Evolutionary conservation across 169 alveolate genomes (phyloP), one percentile per base, ranked within the genome.

Genomic region (Plasmodium gallinaceum): DNA sequence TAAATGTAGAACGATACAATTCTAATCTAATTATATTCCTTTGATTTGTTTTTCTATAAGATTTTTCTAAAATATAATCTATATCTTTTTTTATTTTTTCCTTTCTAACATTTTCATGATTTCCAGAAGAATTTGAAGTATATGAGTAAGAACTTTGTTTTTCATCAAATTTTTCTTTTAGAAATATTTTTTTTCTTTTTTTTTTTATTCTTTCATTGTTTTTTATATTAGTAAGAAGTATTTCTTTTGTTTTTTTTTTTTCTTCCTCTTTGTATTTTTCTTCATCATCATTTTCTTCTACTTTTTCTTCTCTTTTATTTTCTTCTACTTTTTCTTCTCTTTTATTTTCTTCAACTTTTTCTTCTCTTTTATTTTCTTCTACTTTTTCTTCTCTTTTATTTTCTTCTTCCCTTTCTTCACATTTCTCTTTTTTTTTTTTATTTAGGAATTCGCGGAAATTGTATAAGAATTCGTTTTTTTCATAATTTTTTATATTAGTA

Each of bases 11-110:
- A 12, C 66, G 85, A 37, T 71, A 71, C 18, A 71, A 24, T 51
- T 52, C 54, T 52, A 71, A 26, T 20, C 70, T 46, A 0, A 54
- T 16, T 52, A 48, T 22, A n/a, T 52, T 54, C 22, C 46, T 57
- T 12, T 22, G 52, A 4, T n/a, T 51, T 48, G 14, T 71, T 71
- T 22, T 71, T 37, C 18, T 54, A 71, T 24, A 52, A 7, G 66
- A 71, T 32, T 32, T 54, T 54, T 71, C 85, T 48, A 71, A 52
- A 71, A 71, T 71, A 32, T 71, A 48, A 54, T 52, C 66, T 12
- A 71, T 71, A 32, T 71, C 85, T 7, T 48, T 71, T 71, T 71
- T 71, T 26, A 71, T 51, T 0, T 54, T 20, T 71, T 71, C 68
- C 26, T 54, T 71, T 71, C 65, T 14, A 18, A 14, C n/a, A n/a